Evolutionary conservation across 1,284 basidiomycete genomes (phyloP).

Genomic region (Cutaneotrichosporon cutaneum): DNA sequence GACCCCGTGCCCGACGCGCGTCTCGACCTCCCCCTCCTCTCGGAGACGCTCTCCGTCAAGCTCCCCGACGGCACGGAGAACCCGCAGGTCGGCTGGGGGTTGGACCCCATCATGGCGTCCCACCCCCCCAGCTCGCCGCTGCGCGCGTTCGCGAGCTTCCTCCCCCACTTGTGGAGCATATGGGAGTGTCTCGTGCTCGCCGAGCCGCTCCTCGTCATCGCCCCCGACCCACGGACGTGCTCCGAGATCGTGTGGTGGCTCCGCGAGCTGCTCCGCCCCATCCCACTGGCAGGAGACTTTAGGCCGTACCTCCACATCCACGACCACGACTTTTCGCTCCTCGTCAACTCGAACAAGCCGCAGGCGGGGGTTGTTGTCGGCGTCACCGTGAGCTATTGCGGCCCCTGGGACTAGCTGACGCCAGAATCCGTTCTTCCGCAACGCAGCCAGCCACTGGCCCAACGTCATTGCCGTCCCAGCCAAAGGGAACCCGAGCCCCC

Average conservation of each 20-base stretch:
- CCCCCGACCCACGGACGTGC: constrained; percentile 73
- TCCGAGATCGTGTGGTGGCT: constrained; percentile 84
- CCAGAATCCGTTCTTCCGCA: constrained; percentile 83
- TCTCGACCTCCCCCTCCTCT: constrained; percentile 76
- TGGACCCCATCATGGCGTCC: constrained; percentile 66
- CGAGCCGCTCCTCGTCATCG: constrained; percentile 85
- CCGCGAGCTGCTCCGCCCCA: constrained; percentile 82
- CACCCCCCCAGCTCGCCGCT: constrained; percentile 69
- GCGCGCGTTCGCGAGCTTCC: constrained; percentile 68
- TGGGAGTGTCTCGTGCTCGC: constrained; percentile 89
- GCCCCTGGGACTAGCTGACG: too few relatives aligned
- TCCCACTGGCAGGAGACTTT: constrained; percentile 80
- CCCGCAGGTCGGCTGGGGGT: constrained; percentile 58
- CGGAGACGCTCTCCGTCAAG: constrained; percentile 68
- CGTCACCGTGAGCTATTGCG: constrained; percentile 63
- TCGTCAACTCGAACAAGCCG: constrained; percentile 81
- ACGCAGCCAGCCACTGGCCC: constrained; percentile 87
- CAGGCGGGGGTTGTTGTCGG: constrained; percentile 80
- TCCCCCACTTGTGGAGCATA: constrained; percentile 82
- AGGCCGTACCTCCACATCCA: constrained; percentile 96
- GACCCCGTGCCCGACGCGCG: constrained; percentile 63
- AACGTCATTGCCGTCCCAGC: constrained; percentile 61
- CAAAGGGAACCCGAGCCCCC: constrained; percentile 18
- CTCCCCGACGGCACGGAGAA: constrained; percentile 68
- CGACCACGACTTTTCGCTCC: constrained; percentile 72